phyloP scores from a whole-genome alignment of 192 early-diverging fungal species.

The Mortierella alpina region DNA sequence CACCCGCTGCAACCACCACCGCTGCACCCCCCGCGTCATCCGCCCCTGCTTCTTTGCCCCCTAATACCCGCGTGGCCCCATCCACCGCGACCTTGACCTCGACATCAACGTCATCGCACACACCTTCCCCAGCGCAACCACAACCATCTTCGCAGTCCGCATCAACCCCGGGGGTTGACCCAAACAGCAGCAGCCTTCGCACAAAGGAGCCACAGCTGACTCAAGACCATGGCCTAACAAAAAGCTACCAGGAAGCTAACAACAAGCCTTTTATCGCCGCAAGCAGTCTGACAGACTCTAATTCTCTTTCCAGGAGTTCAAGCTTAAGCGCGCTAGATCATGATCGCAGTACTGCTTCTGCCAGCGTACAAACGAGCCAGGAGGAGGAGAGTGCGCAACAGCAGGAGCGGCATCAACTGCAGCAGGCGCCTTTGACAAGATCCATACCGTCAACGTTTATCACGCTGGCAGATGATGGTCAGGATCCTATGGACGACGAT shows the following conservation, averaged over 20 bases:
- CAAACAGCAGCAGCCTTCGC: too few species aligned
- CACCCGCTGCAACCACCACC: too few species aligned
- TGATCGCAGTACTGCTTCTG: neutral
- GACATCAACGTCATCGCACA: neutral
- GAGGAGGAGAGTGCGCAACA: neutral
- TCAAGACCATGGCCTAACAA: too few species aligned
- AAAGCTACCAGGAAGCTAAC: too few species aligned
- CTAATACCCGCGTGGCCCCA: constrained; percentile 7
- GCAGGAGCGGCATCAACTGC: neutral
- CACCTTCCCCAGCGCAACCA: neutral
- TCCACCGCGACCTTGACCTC: neutral
- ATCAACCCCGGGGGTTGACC: too few species aligned
- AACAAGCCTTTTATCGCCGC: too few species aligned
- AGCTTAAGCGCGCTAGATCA: neutral
- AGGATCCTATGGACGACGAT: neutral
- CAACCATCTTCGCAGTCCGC: neutral
- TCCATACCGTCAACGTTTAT: constrained; percentile 38
- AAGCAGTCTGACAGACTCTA: too few species aligned
- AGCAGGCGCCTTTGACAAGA: neutral
- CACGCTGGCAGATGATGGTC: neutral
- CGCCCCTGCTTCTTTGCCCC: neutral
- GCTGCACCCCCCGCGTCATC: neutral
- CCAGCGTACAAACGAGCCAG: neutral
- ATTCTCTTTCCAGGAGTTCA: too few species aligned
- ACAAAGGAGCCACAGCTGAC: too few species aligned